Evolutionary conservation across 2,329 filamentous ascomycete species (phyloP), one percentile per base, ranked within the genome.

Genomic region (Cladorrhinum sp.): DNA sequence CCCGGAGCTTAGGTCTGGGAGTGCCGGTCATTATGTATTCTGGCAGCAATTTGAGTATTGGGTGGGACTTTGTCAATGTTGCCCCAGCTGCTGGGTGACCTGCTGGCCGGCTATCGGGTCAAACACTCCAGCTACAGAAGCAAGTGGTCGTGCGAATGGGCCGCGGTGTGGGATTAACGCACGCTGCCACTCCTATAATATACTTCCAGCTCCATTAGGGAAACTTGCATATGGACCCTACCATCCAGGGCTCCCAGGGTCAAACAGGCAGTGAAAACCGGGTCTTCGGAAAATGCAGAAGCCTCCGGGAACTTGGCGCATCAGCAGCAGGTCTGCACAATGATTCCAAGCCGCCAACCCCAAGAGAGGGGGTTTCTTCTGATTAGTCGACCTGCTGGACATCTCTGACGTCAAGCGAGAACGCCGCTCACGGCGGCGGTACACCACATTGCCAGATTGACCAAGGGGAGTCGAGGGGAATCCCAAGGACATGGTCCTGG

Each of bases 401-500:
- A 58, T 49, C 57, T 60, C 64, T 63, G 59, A 65, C 64, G 59
- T 62, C 62, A 60, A 65, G 50, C 63, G 53, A 60, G 29, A 48
- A 32, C 58, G 50, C 49, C 49, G 53, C 24, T 16, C 20, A 41
- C 50, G 48, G 56, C 22, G 62, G 58, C 58, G 50, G 57, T 55
- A 63, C 61, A 65, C 63, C 60, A 61, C 57, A 55, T 58, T 51
- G 18, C 29, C 32, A 24, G 56, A 29, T 52, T 54, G 57, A 45
- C 51, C 48, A 61, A 64, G 60, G 58, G 56, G 55, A 52, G 57
- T 29, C 38, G 58, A 55, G 54, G 51, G 58, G 60, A 66, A 69
- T 64, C 67, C 72, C 70, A 67, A 68, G 69, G 70, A 71, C 72
- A 71, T 68, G 71, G 71, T 65, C 66, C 66, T 71, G 71, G 69